These are phyloP conservation scores for Quambalaria eucalypti DNA, from an alignment of 1,284 basidiomycete species.

Conservation along the genomic window DNA sequence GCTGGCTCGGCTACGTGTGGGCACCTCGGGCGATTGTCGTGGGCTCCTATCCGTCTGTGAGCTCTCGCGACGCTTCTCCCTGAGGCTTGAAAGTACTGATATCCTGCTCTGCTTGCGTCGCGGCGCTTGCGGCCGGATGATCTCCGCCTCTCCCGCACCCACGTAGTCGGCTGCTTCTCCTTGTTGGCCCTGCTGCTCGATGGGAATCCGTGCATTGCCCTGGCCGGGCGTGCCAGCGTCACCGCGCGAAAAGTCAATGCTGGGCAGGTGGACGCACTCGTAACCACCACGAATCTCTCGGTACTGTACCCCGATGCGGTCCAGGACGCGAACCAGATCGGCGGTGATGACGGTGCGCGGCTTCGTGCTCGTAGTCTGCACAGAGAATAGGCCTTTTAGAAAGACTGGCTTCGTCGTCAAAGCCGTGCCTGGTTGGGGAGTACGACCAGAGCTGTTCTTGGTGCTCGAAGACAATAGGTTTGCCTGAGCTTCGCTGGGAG, in stretches of 20 bases:
- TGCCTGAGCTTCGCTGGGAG: neutral
- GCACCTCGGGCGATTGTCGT: neutral
- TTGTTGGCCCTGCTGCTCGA: conserved; percentile 5
- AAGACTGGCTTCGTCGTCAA: conserved; percentile 37
- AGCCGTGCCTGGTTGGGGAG: neutral
- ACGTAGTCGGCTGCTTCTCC: conserved; percentile 10
- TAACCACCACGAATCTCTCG: conserved; percentile 82
- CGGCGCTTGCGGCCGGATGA: conserved; percentile 4
- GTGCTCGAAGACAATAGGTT: neutral
- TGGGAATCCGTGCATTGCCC: conserved; percentile 28
- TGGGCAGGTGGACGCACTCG: conserved; percentile 89
- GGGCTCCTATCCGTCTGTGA: no score
- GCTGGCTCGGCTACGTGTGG: conserved; percentile 12
- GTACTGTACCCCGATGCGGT: conserved; percentile 88
- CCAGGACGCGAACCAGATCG: conserved; percentile 77
- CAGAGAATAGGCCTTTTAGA: conserved; percentile 52
- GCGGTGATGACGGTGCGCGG: conserved; percentile 67
- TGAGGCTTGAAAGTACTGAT: conserved; percentile 22
- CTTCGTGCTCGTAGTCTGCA: conserved; percentile 90
- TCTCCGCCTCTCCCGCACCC: conserved; percentile 4
- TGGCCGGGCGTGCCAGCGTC: conserved; percentile 51
- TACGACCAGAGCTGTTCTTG: neutral
- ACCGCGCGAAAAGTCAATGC: conserved; percentile 58
- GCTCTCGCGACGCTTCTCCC: conserved; percentile 16
- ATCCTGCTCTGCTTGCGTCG: conserved; percentile 29